Base-by-base conservation (phyloP, 2,329 filamentous ascomycete genomes). In the Colletotrichum chrysophilum region DNA sequence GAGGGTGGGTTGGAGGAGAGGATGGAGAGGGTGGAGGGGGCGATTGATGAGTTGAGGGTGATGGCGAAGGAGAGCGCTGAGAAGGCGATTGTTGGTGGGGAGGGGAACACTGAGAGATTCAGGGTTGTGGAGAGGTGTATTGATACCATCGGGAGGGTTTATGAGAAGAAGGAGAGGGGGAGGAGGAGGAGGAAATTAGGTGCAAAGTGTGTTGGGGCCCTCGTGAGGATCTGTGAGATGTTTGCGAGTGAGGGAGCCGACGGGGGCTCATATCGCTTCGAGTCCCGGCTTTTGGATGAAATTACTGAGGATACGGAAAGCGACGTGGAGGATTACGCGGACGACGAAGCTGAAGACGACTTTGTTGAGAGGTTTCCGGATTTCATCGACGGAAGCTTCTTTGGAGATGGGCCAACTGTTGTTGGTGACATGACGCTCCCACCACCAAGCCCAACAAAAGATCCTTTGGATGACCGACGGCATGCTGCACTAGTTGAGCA, bases 151-250 rank as follows among this genome's bases (percentile, higher is more conserved):
- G 73, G 70, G 18, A 62, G 30, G 32, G 64, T 75, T 4, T 75
- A 70, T 14, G 69, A 75, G 24, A 52, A 64, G 52, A 52, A 71
- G 21, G 69, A 73, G 43, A 32, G 56, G 32, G 71, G 26, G n/a
- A 21, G 26, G 43, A 56, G 52, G 64, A 26, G 68, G 56, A 26
- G 58, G 18, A 65, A 5, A 21, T 10, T 70, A 9, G 66, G 67
- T 1, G 36, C 64, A 12, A 64, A 66, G 13, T 73, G 73, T 4
- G 73, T 75, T 3, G 43, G 64, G 4, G 73, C 73, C 14, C 70
- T 75, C 4, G 56, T 75, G 18, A 58, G 64, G 21, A 75, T 75
- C 26, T 75, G 73, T 24, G 73, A 75, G 43, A 75, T 73, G 73
- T 75, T 75, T 65, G 73, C 73, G 32, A 71, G 73, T 16, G 69